Percentiles rank a stretch among this genome's conserved stretches.
These are phyloP conservation scores for Scheffersomyces amazonensis DNA, from an alignment of 805 yeast genomes.

Conservation along the genomic window DNA sequence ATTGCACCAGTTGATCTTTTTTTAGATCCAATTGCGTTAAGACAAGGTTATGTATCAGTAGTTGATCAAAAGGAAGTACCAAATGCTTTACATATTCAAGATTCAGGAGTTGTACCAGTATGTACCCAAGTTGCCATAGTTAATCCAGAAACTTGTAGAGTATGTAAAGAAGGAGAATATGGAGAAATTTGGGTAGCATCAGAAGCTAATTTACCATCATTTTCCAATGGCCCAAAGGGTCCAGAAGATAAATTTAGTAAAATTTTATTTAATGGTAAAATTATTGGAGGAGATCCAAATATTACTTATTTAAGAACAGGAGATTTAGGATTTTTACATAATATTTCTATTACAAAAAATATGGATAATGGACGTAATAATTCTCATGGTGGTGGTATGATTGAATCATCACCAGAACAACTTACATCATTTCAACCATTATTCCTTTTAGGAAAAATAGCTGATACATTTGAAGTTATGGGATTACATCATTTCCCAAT, in stretches of 20 bases:
- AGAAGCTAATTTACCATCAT: constrained; percentile 71
- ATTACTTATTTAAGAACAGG: constrained; percentile 82
- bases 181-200: constrained; percentile 98
- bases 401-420: constrained; percentile 12
- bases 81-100: constrained; percentile 75
- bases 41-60: constrained; percentile 83
- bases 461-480: constrained; percentile 84
- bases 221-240: constrained; percentile 52
- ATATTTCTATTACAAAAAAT: constrained; percentile 50
- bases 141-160: constrained; percentile 80
- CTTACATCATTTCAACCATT: constrained; percentile 63
- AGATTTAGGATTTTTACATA: constrained; percentile 89
- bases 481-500: constrained; percentile 89
- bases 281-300: constrained; percentile 57
- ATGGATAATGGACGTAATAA: constrained; percentile 10
- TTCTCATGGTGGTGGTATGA: not conserved
- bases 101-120: constrained; percentile 94
- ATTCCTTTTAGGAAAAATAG: constrained; percentile 79
- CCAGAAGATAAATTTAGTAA: constrained; percentile 49
- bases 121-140: constrained; percentile 93
- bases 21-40: constrained; percentile 80
- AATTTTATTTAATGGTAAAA: constrained; percentile 58
- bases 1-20: constrained; percentile 85
- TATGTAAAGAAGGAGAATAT: constrained; percentile 85
- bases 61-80: constrained; percentile 73